phyloP scores from a whole-genome alignment of 345 rosid species.

The Hevea brasiliensis region DNA sequence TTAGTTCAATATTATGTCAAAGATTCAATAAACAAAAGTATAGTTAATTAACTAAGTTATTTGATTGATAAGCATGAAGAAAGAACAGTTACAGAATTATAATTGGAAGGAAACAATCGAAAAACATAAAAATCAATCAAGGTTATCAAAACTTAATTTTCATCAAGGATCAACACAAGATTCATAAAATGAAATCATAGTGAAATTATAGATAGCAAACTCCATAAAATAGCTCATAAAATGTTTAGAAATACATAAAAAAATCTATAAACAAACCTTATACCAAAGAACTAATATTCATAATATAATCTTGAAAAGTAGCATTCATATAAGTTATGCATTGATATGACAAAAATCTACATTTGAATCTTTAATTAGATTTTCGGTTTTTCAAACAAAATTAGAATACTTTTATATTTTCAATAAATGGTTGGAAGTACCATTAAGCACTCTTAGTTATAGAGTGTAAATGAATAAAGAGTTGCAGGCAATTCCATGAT shows the following conservation, averaged over 20 bases:
- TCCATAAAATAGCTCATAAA: neutral
- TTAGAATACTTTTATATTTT: too few species aligned
- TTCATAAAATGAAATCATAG: neutral
- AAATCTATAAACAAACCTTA: neutral
- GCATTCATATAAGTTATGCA: neutral
- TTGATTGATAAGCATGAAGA: constrained; percentile 1
- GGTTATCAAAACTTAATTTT: neutral
- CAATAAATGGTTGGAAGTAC: too few species aligned
- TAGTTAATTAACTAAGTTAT: constrained; percentile 5
- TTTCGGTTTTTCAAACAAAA: too few species aligned
- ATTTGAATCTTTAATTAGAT: neutral
- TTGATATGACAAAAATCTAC: too few species aligned
- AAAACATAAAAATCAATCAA: neutral
- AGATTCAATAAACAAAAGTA: constrained; percentile 4
- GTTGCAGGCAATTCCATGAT: too few species aligned
- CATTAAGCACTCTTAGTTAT: too few species aligned
- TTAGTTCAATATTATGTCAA: neutral
- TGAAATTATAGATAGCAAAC: neutral
- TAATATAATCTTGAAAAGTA: neutral
- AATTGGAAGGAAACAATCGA: neutral
- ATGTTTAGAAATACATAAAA: neutral
- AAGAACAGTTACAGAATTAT: neutral
- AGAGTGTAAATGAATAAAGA: too few species aligned
- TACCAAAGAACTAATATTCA: too few species aligned
- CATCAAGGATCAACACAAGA: neutral